Evolutionary conservation across 2,329 filamentous ascomycete species (phyloP).

Genomic region (Ophidiomyces ophidiicola): DNA sequence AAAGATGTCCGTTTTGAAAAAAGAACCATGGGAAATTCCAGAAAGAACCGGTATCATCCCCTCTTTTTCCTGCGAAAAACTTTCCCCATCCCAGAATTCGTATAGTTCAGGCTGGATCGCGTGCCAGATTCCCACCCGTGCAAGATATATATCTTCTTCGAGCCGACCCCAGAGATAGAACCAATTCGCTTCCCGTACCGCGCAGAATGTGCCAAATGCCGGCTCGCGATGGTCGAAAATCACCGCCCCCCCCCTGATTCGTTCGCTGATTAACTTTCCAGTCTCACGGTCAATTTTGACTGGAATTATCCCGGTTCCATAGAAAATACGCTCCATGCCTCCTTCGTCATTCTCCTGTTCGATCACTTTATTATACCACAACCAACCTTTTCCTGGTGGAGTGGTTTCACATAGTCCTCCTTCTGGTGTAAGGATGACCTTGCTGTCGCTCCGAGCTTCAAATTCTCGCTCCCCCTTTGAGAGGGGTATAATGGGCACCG

Average conservation of each 20-base stretch:
- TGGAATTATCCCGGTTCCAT: constrained; percentile 12
- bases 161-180: constrained; percentile 15
- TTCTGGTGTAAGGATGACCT: constrained; percentile 7
- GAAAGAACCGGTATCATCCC: constrained; percentile 10
- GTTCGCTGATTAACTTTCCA: constrained; percentile 4
- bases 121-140: constrained; percentile 10
- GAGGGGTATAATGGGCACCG: constrained; percentile 9
- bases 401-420: constrained; percentile 11
- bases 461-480: constrained; percentile 10
- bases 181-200: constrained; percentile 6
- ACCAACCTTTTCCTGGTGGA: constrained; percentile 11
- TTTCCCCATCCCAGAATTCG: constrained; percentile 13
- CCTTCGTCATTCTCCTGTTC: neutral
- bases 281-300: constrained; percentile 10
- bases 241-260: constrained; percentile 4
- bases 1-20: constrained; percentile 13
- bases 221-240: constrained; percentile 12
- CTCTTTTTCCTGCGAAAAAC: constrained; percentile 9
- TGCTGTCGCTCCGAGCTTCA: constrained; percentile 1
- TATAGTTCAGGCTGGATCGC: constrained; percentile 11
- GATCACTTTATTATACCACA: constrained; percentile 13
- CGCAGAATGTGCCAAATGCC: constrained; percentile 15
- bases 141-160: constrained; percentile 13
- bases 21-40: constrained; percentile 11
- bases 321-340: neutral